Percentiles rank a stretch among this genome's conserved stretches.
These are phyloP conservation scores for Atkinsonella hypoxylon DNA, from an alignment of 2,329 filamentous ascomycete genomes.

Conservation along the genomic window DNA sequence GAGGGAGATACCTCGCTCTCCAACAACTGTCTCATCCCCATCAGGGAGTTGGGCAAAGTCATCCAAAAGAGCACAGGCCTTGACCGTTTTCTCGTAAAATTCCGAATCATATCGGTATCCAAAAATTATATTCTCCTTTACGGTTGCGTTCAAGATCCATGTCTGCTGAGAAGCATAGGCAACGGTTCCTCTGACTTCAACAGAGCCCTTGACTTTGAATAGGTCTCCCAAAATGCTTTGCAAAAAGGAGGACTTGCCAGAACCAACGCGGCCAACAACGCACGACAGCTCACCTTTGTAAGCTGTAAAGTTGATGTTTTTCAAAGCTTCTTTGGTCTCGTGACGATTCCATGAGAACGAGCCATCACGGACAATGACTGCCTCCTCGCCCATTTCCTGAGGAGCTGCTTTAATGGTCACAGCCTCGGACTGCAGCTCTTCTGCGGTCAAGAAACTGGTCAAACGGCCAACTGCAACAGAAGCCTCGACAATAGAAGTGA, in stretches of 20 bases:
- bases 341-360: constrained; percentile 93
- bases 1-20: constrained; percentile 89
- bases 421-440: constrained; percentile 82
- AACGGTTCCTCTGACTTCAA: constrained; percentile 67
- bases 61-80: constrained; percentile 80
- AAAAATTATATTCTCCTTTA: constrained; percentile 95
- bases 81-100: constrained; percentile 88
- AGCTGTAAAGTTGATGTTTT: constrained; percentile 77
- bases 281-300: constrained; percentile 90
- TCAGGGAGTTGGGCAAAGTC: constrained; percentile 90
- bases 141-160: constrained; percentile 97
- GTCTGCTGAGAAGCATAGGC: constrained; percentile 89
- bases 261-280: constrained; percentile 85
- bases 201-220: constrained; percentile 77
- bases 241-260: constrained; percentile 88
- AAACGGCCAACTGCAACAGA: constrained; percentile 83
- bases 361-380: constrained; percentile 69
- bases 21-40: constrained; percentile 92
- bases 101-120: constrained; percentile 86
- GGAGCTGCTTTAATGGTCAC: constrained; percentile 58
- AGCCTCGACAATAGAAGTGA: constrained; percentile 90
- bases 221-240: constrained; percentile 82
- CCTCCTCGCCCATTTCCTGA: constrained; percentile 70
- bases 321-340: constrained; percentile 56
- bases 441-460: constrained; percentile 72